Conservation (phyloP, 2,329 filamentous ascomycete species). For the Tolypocladium inflatum region DNA sequence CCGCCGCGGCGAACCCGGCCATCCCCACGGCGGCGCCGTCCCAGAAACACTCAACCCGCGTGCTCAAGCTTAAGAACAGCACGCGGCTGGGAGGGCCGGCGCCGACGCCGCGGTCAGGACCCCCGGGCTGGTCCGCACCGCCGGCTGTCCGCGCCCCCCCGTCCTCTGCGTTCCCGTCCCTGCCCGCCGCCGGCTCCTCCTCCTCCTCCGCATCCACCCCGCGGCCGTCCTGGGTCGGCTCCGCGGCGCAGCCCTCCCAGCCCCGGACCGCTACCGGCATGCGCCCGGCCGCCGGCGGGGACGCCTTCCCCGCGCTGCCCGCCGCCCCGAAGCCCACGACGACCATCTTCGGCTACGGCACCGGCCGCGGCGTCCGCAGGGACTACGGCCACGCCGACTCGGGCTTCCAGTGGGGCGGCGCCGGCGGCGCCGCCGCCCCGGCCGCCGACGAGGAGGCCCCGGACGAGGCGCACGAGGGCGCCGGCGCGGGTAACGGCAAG, state of each 20-base stretch:
- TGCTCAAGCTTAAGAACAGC: conserved; percentile 51
- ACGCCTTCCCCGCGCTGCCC: conserved; percentile 77
- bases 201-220: conserved; percentile 11
- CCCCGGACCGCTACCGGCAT: conserved; percentile 10
- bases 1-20: conserved; percentile 46
- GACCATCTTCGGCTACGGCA: conserved; percentile 53
- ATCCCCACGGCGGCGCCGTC: conserved; percentile 27
- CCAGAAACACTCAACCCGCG: conserved; percentile 42
- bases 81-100: conserved; percentile 32
- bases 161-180: conserved; percentile 33
- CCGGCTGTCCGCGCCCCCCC: conserved; percentile 11
- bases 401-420: conserved; percentile 44
- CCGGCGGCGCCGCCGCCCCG: conserved; percentile 11
- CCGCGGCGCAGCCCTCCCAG: conserved; percentile 28
- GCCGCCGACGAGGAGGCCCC: conserved; percentile 13
- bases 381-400: conserved; percentile 40
- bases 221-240: conserved; percentile 20
- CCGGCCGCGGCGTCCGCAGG: conserved; percentile 40
- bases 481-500: conserved; percentile 22
- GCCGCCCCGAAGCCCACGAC: conserved; percentile 60
- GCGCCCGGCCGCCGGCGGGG: conserved; percentile 26
- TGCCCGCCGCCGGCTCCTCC: conserved; percentile 20
- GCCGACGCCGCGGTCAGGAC: conserved; percentile 4
- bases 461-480: conserved; percentile 15
- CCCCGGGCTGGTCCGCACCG: conserved; percentile 13